Percentiles rank a stretch among this genome's conserved stretches.
Conservation (phyloP, 805 yeast species). For the Lachancea meyersii region DNA sequence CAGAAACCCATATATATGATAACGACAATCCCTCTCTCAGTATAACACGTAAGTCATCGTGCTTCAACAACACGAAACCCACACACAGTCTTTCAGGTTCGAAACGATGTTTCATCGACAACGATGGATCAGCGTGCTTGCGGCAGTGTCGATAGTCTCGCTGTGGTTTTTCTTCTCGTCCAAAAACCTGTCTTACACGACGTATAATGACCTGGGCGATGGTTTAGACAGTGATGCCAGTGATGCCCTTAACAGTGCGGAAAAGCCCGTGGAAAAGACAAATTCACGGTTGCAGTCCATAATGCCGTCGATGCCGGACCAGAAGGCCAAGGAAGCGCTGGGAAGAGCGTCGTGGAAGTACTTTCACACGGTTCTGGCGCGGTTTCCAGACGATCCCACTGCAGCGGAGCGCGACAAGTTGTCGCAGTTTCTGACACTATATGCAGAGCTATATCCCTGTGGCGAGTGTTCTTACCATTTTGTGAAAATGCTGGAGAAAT, state of each 20-base stretch:
- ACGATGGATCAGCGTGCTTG: slow-evolving; percentile 12
- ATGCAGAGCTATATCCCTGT: slow-evolving; percentile 93
- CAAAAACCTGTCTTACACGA: slow-evolving; percentile 21
- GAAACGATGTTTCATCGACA: slow-evolving; percentile 10
- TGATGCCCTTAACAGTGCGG: slow-evolving; percentile 5
- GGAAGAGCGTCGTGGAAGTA: slow-evolving; percentile 92
- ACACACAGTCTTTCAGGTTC: too few relatives aligned
- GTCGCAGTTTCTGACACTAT: slow-evolving; percentile 56
- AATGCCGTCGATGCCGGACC: slow-evolving; percentile 94
- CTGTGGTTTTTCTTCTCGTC: slow-evolving; percentile 25
- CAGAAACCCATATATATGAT: too few relatives aligned
- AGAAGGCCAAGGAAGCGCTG: slow-evolving; percentile 57
- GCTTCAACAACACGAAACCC: too few relatives aligned
- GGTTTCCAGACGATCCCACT: slow-evolving; percentile 83
- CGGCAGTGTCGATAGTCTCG: slow-evolving; percentile 16
- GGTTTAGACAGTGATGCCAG: slow-evolving; percentile 10
- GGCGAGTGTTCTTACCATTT: slow-evolving; percentile 96
- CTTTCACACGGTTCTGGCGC: slow-evolving; percentile 84
- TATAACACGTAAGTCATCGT: too few relatives aligned
- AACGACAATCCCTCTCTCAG: too few relatives aligned
- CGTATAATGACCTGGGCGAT: slow-evolving; percentile 10
- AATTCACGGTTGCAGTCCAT: slow-evolving; percentile 39
- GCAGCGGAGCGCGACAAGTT: slow-evolving; percentile 57
- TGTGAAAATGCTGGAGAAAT: slow-evolving; percentile 55
- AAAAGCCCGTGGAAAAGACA: background rate